Base-by-base conservation (phyloP, 2,329 filamentous ascomycete genomes). In the Juglanconis oblonga region DNA sequence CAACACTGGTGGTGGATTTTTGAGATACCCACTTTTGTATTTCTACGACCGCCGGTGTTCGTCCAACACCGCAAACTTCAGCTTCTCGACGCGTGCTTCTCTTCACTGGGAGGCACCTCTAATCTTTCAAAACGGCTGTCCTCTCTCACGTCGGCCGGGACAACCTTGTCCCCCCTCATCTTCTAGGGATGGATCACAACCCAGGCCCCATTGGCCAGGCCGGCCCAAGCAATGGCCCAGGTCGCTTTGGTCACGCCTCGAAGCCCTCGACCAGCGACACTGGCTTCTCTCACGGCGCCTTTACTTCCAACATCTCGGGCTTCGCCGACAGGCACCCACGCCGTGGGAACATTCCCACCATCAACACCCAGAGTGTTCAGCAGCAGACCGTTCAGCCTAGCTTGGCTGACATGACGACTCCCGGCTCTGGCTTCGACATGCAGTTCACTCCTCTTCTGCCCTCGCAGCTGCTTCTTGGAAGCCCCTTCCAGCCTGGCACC, bases 361-460 rank as follows among this genome's bases (percentile, higher is more conserved):
- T 98, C 79, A 97, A 97, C 76, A 97, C 95, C 29, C 87, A 89
- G 71, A 80, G 86, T 64, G 82, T 89, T 74, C 74, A 69, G 67
- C 80, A 74, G 59, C 74, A 74, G 63, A 62, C 48, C 24, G 44
- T 61, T 24, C 65, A 71, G 57, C 82, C 84, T 69, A 86, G 82
- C 72, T 80, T 77, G 62, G 84, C 83, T 68, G 92, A 96, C 65
- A 86, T 97, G 85, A 82, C 89, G 66, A 94, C 90, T 31, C 93
- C 95, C 14, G 92, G 90, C 48, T 94, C 92, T 55, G 92, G 85
- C 48, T 96, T 92, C 72, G 95, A 98, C 72, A 97, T 98, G 94
- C 95, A 98, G 77, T 98, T 97, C 76, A 97, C 95, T 10, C 94
- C 95, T 65, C 84, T 99, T 66, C 86, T 99, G 42, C 95, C 95